Evolutionary conservation across 2,329 filamentous ascomycete genomes (phyloP).

Genomic region (Capronia americana): DNA sequence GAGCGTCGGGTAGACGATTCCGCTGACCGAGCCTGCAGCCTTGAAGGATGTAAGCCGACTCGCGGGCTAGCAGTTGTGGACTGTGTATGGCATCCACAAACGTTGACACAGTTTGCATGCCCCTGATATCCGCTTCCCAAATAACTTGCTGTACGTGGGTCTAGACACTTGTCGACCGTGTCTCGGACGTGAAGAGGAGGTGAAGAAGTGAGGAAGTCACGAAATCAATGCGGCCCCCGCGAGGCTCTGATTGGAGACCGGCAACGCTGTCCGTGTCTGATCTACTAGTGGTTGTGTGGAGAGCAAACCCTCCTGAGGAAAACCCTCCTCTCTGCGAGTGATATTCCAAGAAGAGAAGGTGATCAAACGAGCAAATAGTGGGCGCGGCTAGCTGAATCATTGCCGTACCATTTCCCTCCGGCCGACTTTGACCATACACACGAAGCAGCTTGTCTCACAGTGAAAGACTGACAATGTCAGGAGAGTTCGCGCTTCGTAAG

Average conservation of each 20-base stretch:
- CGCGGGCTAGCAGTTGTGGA: not conserved
- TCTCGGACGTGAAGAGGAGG: not conserved
- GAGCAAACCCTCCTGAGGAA: not conserved
- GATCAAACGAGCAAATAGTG: not conserved
- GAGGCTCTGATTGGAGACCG: slow-evolving; percentile 3
- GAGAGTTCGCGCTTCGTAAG: not conserved
- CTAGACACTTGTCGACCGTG: not conserved
- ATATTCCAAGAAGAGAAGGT: not conserved
- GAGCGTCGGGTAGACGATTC: not conserved
- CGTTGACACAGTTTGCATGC: not conserved
- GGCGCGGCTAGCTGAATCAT: not conserved
- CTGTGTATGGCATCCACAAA: not conserved
- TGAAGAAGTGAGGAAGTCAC: not conserved
- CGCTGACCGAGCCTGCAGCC: not conserved
- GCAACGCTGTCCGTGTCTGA: not conserved
- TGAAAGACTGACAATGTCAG: slow-evolving; percentile 2
- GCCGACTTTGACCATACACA: not conserved
- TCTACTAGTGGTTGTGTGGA: not conserved
- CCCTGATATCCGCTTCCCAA: not conserved
- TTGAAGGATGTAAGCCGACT: not conserved
- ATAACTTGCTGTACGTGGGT: not conserved
- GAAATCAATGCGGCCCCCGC: not conserved
- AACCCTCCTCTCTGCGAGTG: not conserved
- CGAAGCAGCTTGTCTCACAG: slow-evolving; percentile 17
- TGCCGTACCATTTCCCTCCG: not conserved